Base-by-base conservation (phyloP, 352 stramenopile species). In the Pythium grandisporangium region DNA sequence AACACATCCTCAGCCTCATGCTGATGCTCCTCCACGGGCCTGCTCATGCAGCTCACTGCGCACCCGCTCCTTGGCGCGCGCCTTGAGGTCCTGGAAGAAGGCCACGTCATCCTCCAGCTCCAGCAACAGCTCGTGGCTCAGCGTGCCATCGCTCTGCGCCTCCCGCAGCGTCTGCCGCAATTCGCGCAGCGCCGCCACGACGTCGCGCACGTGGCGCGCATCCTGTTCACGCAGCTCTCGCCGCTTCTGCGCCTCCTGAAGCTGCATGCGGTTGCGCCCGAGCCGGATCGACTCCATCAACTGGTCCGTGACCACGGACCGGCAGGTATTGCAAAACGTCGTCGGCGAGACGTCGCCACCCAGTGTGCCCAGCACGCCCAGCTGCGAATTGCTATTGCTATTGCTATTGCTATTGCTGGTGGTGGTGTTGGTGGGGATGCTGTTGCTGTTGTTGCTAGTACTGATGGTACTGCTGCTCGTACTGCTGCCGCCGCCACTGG, bases 271-370 rank as follows among this genome's bases (percentile, higher is more conserved):
- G 57, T 50, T 80, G 26, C 77, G 68, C 0, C 72, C 71, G 22
- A 88, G 48, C 7, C 75, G 69, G 48, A 85, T 83, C 14, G 72
- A 88, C 51, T 84, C 67, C 63, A 86, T 80, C 40, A 88, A 62
- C 53, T 85, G 67, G 55, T 86, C 70, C 16, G 63, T 70, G 24
- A 86, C 72, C 5, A 84, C 67, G 20, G 66, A 74, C 17, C 70
- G 59, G 39, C 72, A 89, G 41, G 57, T 76, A 25, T 55, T 56
- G 45, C 75, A 86, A 22, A 84, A 67, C 53, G 78, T 62, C 58
- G 78, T 57, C n/a, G n/a, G n/a, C n/a, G n/a, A n/a, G n/a, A n/a
- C n/a, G n/a, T n/a, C n/a, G n/a, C n/a, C n/a, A n/a, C n/a, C n/a
- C n/a, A n/a, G n/a, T n/a, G n/a, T n/a, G n/a, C n/a, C n/a, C n/a